phyloP scores from a whole-genome alignment of 2,329 filamentous ascomycete genomes.

The Lachnellula suecica region DNA sequence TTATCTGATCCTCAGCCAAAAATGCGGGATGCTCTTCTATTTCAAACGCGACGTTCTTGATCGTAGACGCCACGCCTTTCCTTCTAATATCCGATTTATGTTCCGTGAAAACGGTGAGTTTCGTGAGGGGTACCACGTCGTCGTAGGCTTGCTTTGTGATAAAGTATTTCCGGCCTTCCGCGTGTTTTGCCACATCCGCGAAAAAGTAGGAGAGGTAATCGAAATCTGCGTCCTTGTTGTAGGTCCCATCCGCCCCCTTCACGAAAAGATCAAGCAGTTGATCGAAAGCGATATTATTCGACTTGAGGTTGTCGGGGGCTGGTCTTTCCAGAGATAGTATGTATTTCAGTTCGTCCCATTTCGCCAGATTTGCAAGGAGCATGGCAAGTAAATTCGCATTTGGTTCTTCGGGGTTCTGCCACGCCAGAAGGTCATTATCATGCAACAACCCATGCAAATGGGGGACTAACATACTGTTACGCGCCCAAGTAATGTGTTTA shows the following conservation, averaged over 20 bases:
- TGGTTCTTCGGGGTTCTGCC: constrained; percentile 67
- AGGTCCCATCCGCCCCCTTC: constrained; percentile 77
- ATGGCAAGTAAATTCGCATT: constrained; percentile 86
- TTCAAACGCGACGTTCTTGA: constrained; percentile 93
- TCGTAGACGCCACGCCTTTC: constrained; percentile 91
- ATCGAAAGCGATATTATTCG: constrained; percentile 74
- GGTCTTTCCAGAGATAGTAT: constrained; percentile 68
- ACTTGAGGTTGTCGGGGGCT: constrained; percentile 67
- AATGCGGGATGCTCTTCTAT: constrained; percentile 69
- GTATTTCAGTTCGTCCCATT: constrained; percentile 70
- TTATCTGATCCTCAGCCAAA: constrained; percentile 68
- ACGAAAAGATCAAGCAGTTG: constrained; percentile 96
- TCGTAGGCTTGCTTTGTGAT: constrained; percentile 74
- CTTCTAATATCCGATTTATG: constrained; percentile 80
- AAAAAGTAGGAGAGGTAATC: constrained; percentile 95
- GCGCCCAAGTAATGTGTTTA: constrained; percentile 70
- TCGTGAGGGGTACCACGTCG: constrained; percentile 81
- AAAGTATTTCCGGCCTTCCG: constrained; percentile 74
- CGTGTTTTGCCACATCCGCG: constrained; percentile 84
- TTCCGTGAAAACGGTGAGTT: constrained; percentile 92
- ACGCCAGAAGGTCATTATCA: not conserved
- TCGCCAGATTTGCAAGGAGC: constrained; percentile 89
- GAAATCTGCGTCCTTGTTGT: constrained; percentile 83
- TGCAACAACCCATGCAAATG: constrained; percentile 5
- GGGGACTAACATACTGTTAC: constrained; percentile 68